These are phyloP conservation scores for Acanthamoeba comandoni DNA, from an alignment of 208 protist genomes.

Conservation along the genomic window DNA sequence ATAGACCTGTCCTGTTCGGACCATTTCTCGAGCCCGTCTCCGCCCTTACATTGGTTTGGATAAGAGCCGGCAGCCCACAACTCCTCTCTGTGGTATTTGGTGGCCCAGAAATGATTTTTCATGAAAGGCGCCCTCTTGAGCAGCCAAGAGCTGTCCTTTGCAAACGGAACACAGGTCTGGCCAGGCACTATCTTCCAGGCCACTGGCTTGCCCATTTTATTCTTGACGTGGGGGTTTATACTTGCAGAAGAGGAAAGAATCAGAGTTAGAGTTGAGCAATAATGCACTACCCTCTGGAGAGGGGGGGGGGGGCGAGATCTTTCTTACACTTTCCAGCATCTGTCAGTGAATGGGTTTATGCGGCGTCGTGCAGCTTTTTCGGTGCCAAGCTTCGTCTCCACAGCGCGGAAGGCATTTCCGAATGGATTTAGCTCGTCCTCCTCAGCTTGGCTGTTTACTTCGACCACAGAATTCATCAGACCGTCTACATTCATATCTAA, in stretches of 20 bases:
- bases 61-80: constrained; percentile 65
- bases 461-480: constrained; percentile 72
- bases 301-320: neutral
- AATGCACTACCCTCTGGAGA: neutral
- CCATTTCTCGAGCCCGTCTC: constrained; percentile 72
- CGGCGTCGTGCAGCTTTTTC: constrained; percentile 55
- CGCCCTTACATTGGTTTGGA: constrained; percentile 75
- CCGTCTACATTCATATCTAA: constrained; percentile 80
- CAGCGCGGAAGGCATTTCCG: constrained; percentile 72
- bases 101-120: constrained; percentile 76
- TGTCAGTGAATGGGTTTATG: constrained; percentile 34
- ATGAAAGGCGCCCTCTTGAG: constrained; percentile 50
- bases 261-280: constrained; percentile 6
- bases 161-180: constrained; percentile 11
- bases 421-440: constrained; percentile 32
- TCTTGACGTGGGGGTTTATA: constrained; percentile 26
- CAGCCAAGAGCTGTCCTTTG: neutral
- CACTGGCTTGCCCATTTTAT: neutral
- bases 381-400: constrained; percentile 50
- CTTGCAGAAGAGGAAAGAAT: constrained; percentile 1
- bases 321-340: constrained; percentile 67
- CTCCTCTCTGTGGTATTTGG: constrained; percentile 14
- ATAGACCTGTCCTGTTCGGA: constrained; percentile 71
- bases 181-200: constrained; percentile 28
- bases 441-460: constrained; percentile 55